Percentiles rank a stretch among this genome's conserved stretches.
Evolutionary conservation across 2,329 filamentous ascomycete genomes (phyloP).

Genomic region (Aspergillus calidoustus): DNA sequence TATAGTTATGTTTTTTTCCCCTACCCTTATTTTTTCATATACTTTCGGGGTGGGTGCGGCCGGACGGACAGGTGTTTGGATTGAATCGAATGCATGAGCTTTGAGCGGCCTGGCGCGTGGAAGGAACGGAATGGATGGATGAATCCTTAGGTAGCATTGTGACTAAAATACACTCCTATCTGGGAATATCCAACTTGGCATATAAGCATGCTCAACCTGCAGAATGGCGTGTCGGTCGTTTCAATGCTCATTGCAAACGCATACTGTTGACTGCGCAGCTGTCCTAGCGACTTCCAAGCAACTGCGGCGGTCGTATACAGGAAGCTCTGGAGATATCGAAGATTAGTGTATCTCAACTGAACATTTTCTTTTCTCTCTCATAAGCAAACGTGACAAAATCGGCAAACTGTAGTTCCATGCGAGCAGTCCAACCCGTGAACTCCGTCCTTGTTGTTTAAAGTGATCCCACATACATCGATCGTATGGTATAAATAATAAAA

Average conservation of each 20-base stretch:
- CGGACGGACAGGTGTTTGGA: conserved; percentile 15
- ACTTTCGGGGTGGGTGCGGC: conserved; percentile 14
- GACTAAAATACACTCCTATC: conserved; percentile 8
- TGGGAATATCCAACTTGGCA: not conserved
- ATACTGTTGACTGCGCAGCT: not conserved
- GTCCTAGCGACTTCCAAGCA: not conserved
- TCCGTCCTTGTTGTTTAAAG: conserved; percentile 41
- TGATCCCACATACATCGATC: conserved; percentile 25
- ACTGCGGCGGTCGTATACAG: not conserved
- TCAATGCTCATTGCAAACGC: not conserved
- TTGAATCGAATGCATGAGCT: conserved; percentile 10
- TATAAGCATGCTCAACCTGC: not conserved
- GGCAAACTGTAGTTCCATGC: conserved; percentile 34
- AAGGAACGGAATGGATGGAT: conserved; percentile 10
- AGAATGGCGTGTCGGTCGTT: not conserved
- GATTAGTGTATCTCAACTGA: conserved; percentile 7
- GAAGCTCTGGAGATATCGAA: not conserved
- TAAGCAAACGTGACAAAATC: conserved; percentile 23
- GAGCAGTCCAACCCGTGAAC: conserved; percentile 44
- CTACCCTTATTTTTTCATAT: conserved; percentile 7
- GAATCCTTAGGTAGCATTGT: not conserved
- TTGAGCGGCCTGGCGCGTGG: conserved; percentile 24
- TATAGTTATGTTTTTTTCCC: conserved; percentile 10
- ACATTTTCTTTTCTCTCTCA: conserved; percentile 15
- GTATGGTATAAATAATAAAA: conserved; percentile 22